Conservation (phyloP, 1,284 basidiomycete species). For the Pascua sp. region DNA sequence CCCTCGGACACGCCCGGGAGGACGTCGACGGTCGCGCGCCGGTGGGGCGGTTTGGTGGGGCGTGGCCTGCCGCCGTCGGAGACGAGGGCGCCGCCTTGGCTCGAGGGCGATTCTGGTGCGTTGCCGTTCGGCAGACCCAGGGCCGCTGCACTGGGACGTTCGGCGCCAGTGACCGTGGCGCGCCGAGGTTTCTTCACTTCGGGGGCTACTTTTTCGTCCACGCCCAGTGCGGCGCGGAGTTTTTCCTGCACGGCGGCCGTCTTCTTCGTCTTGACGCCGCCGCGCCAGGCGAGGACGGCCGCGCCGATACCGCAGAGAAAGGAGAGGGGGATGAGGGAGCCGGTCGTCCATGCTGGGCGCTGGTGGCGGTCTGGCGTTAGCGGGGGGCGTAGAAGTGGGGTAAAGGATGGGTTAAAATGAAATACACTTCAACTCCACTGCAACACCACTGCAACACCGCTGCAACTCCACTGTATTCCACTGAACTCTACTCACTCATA, state of each 20-base stretch:
- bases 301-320: constrained; percentile 80
- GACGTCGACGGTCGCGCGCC: constrained; percentile 2
- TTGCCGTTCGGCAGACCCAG: too few species aligned
- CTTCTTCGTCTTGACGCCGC: constrained; percentile 70
- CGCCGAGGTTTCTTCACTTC: constrained; percentile 10
- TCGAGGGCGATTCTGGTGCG: too few species aligned
- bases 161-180: constrained; percentile 4
- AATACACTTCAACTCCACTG: background rate
- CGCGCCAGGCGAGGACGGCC: constrained; percentile 72
- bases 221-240: constrained; percentile 64
- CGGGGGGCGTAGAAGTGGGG: too few species aligned
- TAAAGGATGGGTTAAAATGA: background rate
- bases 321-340: constrained; percentile 66
- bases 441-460: background rate
- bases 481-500: constrained; percentile 49
- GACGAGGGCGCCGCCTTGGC: background rate
- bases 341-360: constrained; percentile 56
- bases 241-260: constrained; percentile 67
- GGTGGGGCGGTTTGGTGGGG: background rate
- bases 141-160: background rate
- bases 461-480: background rate
- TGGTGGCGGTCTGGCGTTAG: constrained; percentile 34
- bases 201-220: constrained; percentile 13
- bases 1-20: background rate
- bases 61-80: background rate